A percentile compares a stretch with the other conserved stretches of the same genome.
phyloP scores from a whole-genome alignment of 2,329 filamentous ascomycete species.

The Acrocalymma vagum region DNA sequence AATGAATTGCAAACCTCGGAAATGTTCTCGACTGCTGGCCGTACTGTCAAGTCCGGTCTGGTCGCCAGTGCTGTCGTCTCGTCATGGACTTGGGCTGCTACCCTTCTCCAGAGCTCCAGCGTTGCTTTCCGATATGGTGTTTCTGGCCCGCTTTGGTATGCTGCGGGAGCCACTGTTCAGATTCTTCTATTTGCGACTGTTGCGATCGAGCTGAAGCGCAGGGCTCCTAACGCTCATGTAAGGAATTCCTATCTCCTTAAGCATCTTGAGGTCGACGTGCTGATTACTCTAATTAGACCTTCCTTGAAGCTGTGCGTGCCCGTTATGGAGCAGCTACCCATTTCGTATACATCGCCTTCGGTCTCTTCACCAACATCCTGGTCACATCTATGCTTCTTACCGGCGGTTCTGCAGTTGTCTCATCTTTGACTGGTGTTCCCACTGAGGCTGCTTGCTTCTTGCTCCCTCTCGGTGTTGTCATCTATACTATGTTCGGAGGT shows the following conservation, averaged over 20 bases:
- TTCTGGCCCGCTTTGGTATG: slow-evolving; percentile 44
- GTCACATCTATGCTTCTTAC: slow-evolving; percentile 92
- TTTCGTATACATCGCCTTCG: slow-evolving; percentile 81
- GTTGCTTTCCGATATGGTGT: slow-evolving; percentile 46
- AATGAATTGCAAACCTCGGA: slow-evolving; percentile 41
- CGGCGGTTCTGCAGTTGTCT: slow-evolving; percentile 75
- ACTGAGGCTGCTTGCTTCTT: slow-evolving; percentile 85
- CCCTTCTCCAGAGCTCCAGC: slow-evolving; percentile 37
- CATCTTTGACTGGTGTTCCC: slow-evolving; percentile 66
- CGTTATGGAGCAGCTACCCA: slow-evolving; percentile 79
- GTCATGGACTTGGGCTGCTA: slow-evolving; percentile 41
- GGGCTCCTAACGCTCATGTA: slow-evolving; percentile 42
- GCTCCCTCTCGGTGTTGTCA: slow-evolving; percentile 79
- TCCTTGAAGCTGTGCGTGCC: slow-evolving; percentile 84
- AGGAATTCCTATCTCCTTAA: neutral
- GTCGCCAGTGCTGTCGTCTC: slow-evolving; percentile 40
- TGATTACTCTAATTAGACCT: slow-evolving; percentile 65
- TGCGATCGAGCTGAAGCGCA: slow-evolving; percentile 43
- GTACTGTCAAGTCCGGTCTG: slow-evolving; percentile 41
- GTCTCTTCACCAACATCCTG: slow-evolving; percentile 80
- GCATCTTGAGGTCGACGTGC: neutral
- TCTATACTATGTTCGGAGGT: slow-evolving; percentile 78
- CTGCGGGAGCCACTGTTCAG: slow-evolving; percentile 41
- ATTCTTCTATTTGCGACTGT: slow-evolving; percentile 39
- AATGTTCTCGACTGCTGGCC: slow-evolving; percentile 40